Percentiles rank a stretch among this genome's conserved stretches.
phyloP scores from a whole-genome alignment of 2,329 filamentous ascomycete genomes.

The Xylaria sp. region DNA sequence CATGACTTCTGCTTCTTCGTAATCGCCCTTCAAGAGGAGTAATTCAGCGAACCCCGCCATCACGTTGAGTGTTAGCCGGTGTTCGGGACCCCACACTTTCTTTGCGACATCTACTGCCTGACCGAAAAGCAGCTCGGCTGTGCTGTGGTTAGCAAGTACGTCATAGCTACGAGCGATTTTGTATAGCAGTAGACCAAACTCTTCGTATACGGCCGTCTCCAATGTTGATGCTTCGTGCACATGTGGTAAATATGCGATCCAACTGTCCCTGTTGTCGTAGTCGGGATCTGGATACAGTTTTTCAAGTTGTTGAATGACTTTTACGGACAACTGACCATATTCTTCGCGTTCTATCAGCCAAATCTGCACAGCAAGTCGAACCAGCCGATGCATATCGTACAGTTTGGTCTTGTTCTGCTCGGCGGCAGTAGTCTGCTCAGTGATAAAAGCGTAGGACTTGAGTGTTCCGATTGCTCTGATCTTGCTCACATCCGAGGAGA shows the following conservation, averaged over 20 bases:
- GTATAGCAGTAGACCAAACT: background rate
- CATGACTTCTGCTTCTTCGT: too few species aligned
- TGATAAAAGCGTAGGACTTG: constrained; percentile 7
- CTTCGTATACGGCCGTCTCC: background rate
- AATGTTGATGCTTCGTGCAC: background rate
- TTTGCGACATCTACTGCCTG: background rate
- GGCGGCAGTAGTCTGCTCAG: background rate
- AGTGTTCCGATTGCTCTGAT: constrained; percentile 2
- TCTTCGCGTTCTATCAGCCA: constrained; percentile 5
- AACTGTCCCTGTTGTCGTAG: background rate
- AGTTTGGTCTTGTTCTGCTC: constrained; percentile 1
- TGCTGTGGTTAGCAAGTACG: background rate
- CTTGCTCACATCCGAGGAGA: background rate
- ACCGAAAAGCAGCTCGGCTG: background rate
- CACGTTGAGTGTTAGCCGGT: background rate
- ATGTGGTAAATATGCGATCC: constrained; percentile 2
- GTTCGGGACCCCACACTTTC: background rate
- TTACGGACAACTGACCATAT: background rate
- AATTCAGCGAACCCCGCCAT: background rate
- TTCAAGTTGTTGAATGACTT: background rate
- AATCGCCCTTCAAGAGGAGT: too few species aligned
- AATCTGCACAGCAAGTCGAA: constrained; percentile 6
- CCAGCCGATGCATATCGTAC: constrained; percentile 13
- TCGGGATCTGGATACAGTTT: background rate
- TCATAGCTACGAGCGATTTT: background rate